Evolutionary conservation across 345 rosid species (phyloP).

Genomic region (Rhizophora mangle): DNA sequence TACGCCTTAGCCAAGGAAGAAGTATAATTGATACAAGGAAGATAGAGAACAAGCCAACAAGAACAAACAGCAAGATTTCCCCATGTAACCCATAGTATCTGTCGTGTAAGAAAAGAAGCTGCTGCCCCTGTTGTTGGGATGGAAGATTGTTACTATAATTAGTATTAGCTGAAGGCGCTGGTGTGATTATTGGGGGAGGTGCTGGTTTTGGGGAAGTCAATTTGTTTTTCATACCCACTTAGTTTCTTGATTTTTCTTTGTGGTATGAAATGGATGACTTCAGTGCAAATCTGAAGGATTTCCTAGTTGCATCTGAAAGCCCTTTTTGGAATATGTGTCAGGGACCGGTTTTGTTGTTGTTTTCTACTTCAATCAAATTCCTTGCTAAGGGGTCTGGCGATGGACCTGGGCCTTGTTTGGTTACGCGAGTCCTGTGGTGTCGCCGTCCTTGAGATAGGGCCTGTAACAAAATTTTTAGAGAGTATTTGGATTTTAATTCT

Average conservation of each 20-base stretch:
- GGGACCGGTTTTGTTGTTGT: neutral
- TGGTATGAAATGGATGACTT: neutral
- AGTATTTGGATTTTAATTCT: too few species aligned
- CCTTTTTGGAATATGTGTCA: neutral
- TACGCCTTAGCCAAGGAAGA: slow-evolving; percentile 40
- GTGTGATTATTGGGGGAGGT: neutral
- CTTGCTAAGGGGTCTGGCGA: neutral
- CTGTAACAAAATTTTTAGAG: too few species aligned
- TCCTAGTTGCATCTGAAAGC: neutral
- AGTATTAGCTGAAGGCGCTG: neutral
- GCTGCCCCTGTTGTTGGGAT: neutral
- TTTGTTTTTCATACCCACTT: slow-evolving; percentile 1
- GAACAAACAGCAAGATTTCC: slow-evolving; percentile 33
- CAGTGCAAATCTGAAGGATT: neutral
- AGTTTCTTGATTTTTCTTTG: slow-evolving; percentile 1
- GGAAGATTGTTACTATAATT: too few species aligned
- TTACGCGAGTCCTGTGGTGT: too few species aligned
- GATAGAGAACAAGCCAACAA: slow-evolving; percentile 32
- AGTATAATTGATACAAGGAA: slow-evolving; percentile 37
- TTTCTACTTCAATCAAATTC: neutral
- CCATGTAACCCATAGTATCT: slow-evolving; percentile 46
- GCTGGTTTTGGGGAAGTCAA: slow-evolving; percentile 1
- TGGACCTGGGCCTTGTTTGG: neutral
- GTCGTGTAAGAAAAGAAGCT: slow-evolving; percentile 25
- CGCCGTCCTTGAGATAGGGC: too few species aligned